A percentile compares a stretch with the other conserved stretches of the same genome.
These are phyloP conservation scores for Trichoderma gracile DNA, from an alignment of 2,329 filamentous ascomycete species.

Conservation along the genomic window DNA sequence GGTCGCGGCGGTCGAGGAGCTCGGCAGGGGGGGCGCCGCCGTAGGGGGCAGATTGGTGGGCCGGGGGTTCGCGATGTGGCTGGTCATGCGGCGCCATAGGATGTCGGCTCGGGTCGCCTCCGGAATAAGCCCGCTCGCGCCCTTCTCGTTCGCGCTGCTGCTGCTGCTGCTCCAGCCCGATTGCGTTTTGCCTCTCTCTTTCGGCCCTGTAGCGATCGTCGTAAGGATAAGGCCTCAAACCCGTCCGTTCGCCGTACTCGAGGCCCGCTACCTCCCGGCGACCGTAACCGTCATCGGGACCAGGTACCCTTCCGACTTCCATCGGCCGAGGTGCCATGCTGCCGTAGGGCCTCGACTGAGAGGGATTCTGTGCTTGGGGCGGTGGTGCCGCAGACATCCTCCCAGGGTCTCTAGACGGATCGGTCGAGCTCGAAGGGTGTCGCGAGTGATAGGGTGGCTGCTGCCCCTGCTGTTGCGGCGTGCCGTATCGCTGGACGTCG, in stretches of 20 bases:
- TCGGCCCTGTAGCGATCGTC: slow-evolving; percentile 57
- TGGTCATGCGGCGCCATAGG: slow-evolving; percentile 41
- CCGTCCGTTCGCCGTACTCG: slow-evolving; percentile 57
- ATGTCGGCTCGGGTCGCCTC: slow-evolving; percentile 48
- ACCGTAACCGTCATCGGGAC: slow-evolving; percentile 47
- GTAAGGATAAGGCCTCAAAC: slow-evolving; percentile 47
- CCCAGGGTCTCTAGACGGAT: slow-evolving; percentile 45
- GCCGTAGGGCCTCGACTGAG: slow-evolving; percentile 51
- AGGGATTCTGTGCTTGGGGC: slow-evolving; percentile 52
- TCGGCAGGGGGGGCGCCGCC: slow-evolving; percentile 44
- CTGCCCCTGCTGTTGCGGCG: slow-evolving; percentile 48
- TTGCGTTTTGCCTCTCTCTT: slow-evolving; percentile 49
- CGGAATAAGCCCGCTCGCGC: slow-evolving; percentile 52
- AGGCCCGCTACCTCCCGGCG: slow-evolving; percentile 47
- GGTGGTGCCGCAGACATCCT: slow-evolving; percentile 46
- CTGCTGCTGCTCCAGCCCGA: slow-evolving; percentile 39
- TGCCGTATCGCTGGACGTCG: slow-evolving; percentile 60
- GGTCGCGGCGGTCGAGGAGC: slow-evolving; percentile 42
- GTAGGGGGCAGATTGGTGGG: slow-evolving; percentile 47
- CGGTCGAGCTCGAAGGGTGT: slow-evolving; percentile 50
- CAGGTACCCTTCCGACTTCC: slow-evolving; percentile 48
- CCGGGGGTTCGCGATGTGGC: slow-evolving; percentile 48
- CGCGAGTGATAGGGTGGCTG: slow-evolving; percentile 48
- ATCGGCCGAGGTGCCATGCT: slow-evolving; percentile 48
- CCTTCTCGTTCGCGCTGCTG: slow-evolving; percentile 47